These are phyloP conservation scores for Pelargonium cotyledonis DNA, from an alignment of 441 rosid species.

Conservation along the genomic window DNA sequence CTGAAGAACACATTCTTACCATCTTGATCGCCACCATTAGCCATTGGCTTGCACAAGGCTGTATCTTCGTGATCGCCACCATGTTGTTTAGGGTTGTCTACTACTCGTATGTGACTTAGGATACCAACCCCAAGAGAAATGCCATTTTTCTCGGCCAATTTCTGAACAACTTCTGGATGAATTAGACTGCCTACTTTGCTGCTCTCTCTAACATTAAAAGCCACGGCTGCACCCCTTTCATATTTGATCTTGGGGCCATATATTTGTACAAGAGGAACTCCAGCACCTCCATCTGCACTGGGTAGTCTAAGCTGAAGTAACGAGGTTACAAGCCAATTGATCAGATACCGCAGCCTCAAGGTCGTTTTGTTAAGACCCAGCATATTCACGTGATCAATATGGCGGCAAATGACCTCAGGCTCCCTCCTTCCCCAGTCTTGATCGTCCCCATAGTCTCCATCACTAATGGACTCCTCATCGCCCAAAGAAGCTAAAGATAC, in stretches of 20 bases:
- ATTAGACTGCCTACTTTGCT: conserved; percentile 25
- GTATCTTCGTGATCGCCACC: conserved; percentile 31
- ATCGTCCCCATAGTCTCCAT: conserved; percentile 37
- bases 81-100: conserved; percentile 35
- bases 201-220: conserved; percentile 47
- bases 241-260: conserved; percentile 72
- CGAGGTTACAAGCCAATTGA: conserved; percentile 74
- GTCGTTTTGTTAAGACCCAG: conserved; percentile 63
- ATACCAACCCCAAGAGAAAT: conserved; percentile 43
- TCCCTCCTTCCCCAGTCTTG: conserved; percentile 52
- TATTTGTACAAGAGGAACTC: conserved; percentile 48
- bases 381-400: conserved; percentile 54
- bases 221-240: conserved; percentile 59
- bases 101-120: conserved; percentile 36
- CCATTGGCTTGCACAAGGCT: conserved; percentile 36
- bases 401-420: conserved; percentile 51
- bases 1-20: conserved; percentile 33
- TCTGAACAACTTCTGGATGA: conserved; percentile 37
- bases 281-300: conserved; percentile 30
- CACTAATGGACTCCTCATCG: conserved; percentile 36
- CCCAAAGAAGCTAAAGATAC: conserved; percentile 37
- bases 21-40: conserved; percentile 19
- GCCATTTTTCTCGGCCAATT: conserved; percentile 39
- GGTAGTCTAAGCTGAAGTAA: conserved; percentile 50
- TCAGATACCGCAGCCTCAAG: conserved; percentile 44